Percentiles rank a stretch among this genome's conserved stretches.
These are phyloP conservation scores for Lactuca sativa DNA, from an alignment of 129 eudicot species.

Conservation along the genomic window DNA sequence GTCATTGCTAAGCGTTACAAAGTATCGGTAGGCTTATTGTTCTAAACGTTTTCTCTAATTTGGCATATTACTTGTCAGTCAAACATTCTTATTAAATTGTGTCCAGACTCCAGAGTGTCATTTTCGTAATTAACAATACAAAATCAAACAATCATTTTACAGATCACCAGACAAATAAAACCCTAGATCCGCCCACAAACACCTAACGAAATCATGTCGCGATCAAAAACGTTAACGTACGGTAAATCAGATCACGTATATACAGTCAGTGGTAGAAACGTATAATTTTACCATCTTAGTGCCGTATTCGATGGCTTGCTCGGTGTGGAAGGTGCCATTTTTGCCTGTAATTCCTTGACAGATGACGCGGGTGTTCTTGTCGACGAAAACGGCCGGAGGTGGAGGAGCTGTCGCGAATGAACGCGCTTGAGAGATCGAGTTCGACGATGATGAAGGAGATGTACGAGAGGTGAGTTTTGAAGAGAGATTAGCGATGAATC, in stretches of 20 bases:
- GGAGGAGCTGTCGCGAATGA: slow-evolving; percentile 84
- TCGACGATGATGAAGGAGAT: slow-evolving; percentile 28
- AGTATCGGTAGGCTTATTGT: background rate
- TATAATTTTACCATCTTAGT: slow-evolving; percentile 72
- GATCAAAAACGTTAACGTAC: slow-evolving; percentile 11
- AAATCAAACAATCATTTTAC: slow-evolving; percentile 14
- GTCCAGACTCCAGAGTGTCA: slow-evolving; percentile 6
- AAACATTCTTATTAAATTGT: background rate
- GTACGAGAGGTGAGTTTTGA: slow-evolving; percentile 45
- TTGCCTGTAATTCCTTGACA: slow-evolving; percentile 97
- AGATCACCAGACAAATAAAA: slow-evolving; percentile 29
- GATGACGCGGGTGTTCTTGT: slow-evolving; percentile 92
- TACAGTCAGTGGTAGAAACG: background rate
- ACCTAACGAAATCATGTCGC: slow-evolving; percentile 13
- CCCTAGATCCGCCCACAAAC: slow-evolving; percentile 29
- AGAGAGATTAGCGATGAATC: slow-evolving; percentile 53
- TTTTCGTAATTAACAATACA: slow-evolving; percentile 8
- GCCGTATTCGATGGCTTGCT: slow-evolving; percentile 96
- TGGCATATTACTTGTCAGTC: background rate
- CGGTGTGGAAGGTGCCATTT: slow-evolving; percentile 96
- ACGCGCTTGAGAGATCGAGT: slow-evolving; percentile 39
- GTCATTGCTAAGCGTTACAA: background rate
- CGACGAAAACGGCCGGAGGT: slow-evolving; percentile 89
- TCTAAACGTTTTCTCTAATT: slow-evolving; percentile 2
- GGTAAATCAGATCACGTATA: slow-evolving; percentile 10